Base-by-base conservation (phyloP, 108 stramenopile genomes). In the Cyclotella atomus region DNA sequence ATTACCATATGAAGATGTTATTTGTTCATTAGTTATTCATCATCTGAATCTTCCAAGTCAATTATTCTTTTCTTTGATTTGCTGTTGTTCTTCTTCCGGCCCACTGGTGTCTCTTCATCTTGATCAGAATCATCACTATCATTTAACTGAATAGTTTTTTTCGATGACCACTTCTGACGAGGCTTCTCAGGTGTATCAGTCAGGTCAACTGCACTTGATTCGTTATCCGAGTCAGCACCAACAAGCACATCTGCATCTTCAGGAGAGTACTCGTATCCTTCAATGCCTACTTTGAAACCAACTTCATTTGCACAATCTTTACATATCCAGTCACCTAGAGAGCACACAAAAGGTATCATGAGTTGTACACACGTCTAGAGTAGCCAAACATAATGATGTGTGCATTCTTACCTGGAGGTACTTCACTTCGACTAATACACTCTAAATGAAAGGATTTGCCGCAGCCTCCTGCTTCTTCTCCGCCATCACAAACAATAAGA, bases 401-500 rank as follows among this genome's bases (percentile, higher is more conserved):
- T 2, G 17, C 4, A 29, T n/a, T 19, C 65, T 66, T 32, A 74
- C 77, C 77, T 24, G 72, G 70, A 49, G 89, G 89, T 44, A 90
- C 64, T 20, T n/a, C 61, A 2, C 19, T 57, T 45, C 82, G 73
- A 54, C 60, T 53, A 29, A 90, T 73, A 55, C 89, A 90, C 23
- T 62, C 59, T 3, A 81, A 52, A 68, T 90, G 89, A 75, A 84
- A 90, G 6, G 47, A 35, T 44, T 74, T 70, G 14, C 84, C 85
- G 68, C 89, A 90, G 29, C 89, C 89, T 19, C 71, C 75, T 4
- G 47, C 50, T 52, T 83, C 61, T 28, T 75, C 68, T 5, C 87
- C 87, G 21, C 86, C 88, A 83, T 87, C 86, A 64, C 89, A 90
- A 62, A 84, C 43, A 34, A 90, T 84, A 23, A 90, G 77, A 32